Percentiles rank a stretch among this genome's conserved stretches.
Evolutionary conservation across 768 basidiomycete genomes (phyloP).

Genomic region (Boletus insuetus): DNA sequence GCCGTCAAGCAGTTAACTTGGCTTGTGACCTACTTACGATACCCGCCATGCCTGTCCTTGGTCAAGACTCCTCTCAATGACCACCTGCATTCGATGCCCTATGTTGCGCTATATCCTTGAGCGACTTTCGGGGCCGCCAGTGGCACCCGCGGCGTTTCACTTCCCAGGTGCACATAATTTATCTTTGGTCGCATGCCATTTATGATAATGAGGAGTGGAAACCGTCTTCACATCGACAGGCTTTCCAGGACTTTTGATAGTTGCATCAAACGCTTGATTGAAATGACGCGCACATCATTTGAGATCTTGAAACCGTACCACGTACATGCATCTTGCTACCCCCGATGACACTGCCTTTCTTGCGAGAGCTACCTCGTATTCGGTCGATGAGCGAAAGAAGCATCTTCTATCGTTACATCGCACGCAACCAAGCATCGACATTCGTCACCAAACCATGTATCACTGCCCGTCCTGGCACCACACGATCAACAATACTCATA

Average conservation of each 20-base stretch:
- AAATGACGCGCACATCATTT: too few species aligned
- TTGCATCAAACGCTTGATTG: too few species aligned
- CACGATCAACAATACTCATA: background rate
- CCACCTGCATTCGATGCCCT: background rate
- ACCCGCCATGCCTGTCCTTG: background rate
- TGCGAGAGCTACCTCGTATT: too few species aligned
- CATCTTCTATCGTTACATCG: background rate
- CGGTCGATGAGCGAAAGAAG: background rate
- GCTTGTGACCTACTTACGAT: background rate
- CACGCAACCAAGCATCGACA: background rate
- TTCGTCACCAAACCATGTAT: background rate
- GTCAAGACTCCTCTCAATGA: constrained; percentile 1
- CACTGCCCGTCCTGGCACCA: background rate
- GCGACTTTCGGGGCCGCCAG: background rate
- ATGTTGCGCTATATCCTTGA: background rate
- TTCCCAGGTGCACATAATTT: background rate
- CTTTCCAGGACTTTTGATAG: too few species aligned
- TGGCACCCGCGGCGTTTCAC: background rate
- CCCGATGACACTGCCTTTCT: too few species aligned
- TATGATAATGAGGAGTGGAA: too few species aligned
- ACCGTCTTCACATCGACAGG: background rate
- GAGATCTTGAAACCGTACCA: too few species aligned
- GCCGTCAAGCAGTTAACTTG: background rate
- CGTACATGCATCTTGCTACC: too few species aligned
- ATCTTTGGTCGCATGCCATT: background rate